Evolutionary conservation across 2,329 filamentous ascomycete species (phyloP).

Genomic region (Talaromyces amestolkiae): DNA sequence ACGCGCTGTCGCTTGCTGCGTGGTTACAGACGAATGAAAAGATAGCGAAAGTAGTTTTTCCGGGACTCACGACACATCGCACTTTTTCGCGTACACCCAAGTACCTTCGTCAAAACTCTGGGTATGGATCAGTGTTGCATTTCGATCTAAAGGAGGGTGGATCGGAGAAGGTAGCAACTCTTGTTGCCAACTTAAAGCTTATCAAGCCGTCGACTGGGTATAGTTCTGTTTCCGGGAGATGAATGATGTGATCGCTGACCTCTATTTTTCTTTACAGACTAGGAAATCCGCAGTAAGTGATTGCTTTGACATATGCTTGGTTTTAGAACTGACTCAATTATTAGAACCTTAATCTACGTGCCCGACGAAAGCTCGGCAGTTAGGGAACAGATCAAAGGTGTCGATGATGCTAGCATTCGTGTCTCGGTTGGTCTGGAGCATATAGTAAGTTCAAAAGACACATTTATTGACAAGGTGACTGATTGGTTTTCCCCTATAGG

Average conservation of each 20-base stretch:
- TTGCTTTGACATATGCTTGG: neutral
- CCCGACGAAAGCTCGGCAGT: neutral
- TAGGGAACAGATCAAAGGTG: conserved; percentile 71
- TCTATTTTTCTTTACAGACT: neutral
- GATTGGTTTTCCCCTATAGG: conserved; percentile 32
- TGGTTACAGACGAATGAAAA: conserved; percentile 73
- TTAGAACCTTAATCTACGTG: conserved; percentile 33
- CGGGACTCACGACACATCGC: conserved; percentile 48
- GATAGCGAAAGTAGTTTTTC: conserved; percentile 81
- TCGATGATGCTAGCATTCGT: conserved; percentile 80
- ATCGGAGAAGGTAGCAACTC: neutral
- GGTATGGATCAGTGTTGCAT: conserved; percentile 12
- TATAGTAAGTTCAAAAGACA: conserved; percentile 48
- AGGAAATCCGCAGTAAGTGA: conserved; percentile 18
- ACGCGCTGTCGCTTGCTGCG: conserved; percentile 68
- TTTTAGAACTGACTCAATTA: neutral
- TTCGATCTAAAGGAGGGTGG: conserved; percentile 6
- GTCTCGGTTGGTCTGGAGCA: conserved; percentile 90
- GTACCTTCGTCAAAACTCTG: conserved; percentile 12
- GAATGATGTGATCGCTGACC: neutral
- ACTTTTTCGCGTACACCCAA: neutral
- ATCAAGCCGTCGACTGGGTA: conserved; percentile 15
- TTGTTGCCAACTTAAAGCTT: conserved; percentile 13
- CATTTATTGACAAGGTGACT: neutral
- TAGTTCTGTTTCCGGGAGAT: neutral